phyloP scores from a whole-genome alignment of 163 green algal species.

The Coccomyxa subellipsoidea region DNA sequence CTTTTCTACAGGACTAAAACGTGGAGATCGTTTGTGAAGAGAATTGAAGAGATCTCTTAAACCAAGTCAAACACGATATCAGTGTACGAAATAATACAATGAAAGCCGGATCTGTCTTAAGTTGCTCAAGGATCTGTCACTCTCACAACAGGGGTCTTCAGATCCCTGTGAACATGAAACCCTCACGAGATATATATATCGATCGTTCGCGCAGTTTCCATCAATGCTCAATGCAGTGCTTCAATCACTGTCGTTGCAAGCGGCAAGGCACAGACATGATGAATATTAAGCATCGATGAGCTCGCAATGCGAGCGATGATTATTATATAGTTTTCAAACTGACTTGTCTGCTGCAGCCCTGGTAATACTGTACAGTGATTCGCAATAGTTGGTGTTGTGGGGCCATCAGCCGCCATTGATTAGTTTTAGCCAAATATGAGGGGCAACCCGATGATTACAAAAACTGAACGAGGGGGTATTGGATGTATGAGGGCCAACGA shows the following conservation, averaged over 20 bases:
- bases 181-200: too few relatives aligned
- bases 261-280: not conserved
- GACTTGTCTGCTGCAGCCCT: constrained; percentile 1
- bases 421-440: constrained; percentile 2
- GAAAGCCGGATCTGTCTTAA: too few relatives aligned
- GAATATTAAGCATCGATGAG: not conserved
- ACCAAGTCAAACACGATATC: too few relatives aligned
- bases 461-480: constrained; percentile 1
- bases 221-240: too few relatives aligned
- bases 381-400: not conserved
- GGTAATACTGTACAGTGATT: not conserved
- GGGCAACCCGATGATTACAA: not conserved
- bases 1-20: too few relatives aligned
- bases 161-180: too few relatives aligned
- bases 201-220: too few relatives aligned
- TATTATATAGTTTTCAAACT: constrained; percentile 6
- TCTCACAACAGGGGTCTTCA: too few relatives aligned
- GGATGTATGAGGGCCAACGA: not conserved
- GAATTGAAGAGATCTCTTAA: too few relatives aligned
- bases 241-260: not conserved
- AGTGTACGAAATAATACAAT: too few relatives aligned
- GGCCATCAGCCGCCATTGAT: not conserved
- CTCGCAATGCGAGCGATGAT: not conserved
- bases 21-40: too few relatives aligned
- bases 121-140: too few relatives aligned